Evolutionary conservation across 495 filamentous ascomycete genomes (phyloP), one percentile per base, ranked within the genome.

Genomic region (Tuber umbilicatum): DNA sequence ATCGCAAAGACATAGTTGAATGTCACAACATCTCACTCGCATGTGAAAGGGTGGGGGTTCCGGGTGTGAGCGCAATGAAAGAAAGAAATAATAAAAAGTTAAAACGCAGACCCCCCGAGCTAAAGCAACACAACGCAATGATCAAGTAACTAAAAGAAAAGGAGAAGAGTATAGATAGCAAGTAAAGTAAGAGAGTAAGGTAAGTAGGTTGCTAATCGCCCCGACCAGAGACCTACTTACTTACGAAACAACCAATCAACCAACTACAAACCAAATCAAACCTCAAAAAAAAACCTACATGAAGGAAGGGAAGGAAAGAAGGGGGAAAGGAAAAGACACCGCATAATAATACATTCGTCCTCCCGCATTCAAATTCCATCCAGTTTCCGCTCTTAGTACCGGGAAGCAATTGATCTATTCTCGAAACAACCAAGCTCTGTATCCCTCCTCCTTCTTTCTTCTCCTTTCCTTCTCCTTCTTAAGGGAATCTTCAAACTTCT

Each of bases 81-180:
- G 27, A 3, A 31, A 64, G 14, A 31, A 64, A 64, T 10, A 6
- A 35, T 2, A 31, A 14, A 35, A 64, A 35, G 55, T 16, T 27
- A 64, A 60, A 60, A 0, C n/a, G n/a, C 14, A 35, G 14, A 64
- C 55, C 27, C 50, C 50, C 55, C 55, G 27, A 35, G 55, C 27
- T 35, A 64, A 64, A 64, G 27, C 7, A 50, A 60, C 50, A 60
- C 50, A 60, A 60, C n/a, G n/a, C 23, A 50, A 10, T 27, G 12
- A 14, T 27, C 50, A 60, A 27, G n/a, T 31, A 27, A 60, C 50
- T 60, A 60, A 60, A n/a, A 14, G n/a, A 0, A 60, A 60, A 60
- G 31, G n/a, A n/a, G 21, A 60, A 60, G 50, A 60, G n/a, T 27
- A 60, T 60, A 60, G 50, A 60, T 60, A 60, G 50, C 50, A 60